Base-by-base conservation (phyloP, 176 grass and related monocot species). In the Leersia perrieri region DNA sequence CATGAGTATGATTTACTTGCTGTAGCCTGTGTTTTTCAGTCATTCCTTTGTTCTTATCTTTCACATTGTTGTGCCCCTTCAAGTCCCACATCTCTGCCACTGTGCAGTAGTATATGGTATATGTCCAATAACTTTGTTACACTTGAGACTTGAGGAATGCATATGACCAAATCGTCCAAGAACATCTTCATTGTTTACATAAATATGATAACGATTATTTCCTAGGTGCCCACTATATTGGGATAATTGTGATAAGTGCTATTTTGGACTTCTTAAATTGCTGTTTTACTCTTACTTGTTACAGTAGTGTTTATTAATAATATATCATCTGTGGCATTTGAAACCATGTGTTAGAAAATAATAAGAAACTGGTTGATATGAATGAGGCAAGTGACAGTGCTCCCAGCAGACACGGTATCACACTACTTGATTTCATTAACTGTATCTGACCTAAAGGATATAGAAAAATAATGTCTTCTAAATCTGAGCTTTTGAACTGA, bases 1-100 rank as follows among this genome's bases (percentile, higher is more conserved):
- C 96, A 99, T 78, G 88, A 88, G 96, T 99, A 84, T 0, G 83
- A 80, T 47, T 83, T 82, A 72, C 28, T 22, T 65, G 45, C 33
- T 88, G 10, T 25, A 8, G 41, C 18, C 23, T 70, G 5, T 58
- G 7, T 66, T 25, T 5, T 70, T 32, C 4, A 69, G 30, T 78
- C 31, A 12, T 68, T 38, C 18, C 70, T 14, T 22, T 42, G 60
- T n/a, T 5, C 0, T 7, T 25, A n/a, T 27, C 2, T 66, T 66
- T 29, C 4, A 25, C 58, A 58, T 5, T 61, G 51, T 35, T 22
- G 11, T 51, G 40, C 53, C 6, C 49, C n/a, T 1, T 5, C 20
- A 16, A 53, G 6, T 53, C 18, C 49, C 49, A 3, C 20, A 3
- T 51, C 47, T 51, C 49, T 53, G 49, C 20, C 5, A 22, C 49